Conservation (phyloP, 1,284 basidiomycete genomes). For the Prillingera fragicola region DNA sequence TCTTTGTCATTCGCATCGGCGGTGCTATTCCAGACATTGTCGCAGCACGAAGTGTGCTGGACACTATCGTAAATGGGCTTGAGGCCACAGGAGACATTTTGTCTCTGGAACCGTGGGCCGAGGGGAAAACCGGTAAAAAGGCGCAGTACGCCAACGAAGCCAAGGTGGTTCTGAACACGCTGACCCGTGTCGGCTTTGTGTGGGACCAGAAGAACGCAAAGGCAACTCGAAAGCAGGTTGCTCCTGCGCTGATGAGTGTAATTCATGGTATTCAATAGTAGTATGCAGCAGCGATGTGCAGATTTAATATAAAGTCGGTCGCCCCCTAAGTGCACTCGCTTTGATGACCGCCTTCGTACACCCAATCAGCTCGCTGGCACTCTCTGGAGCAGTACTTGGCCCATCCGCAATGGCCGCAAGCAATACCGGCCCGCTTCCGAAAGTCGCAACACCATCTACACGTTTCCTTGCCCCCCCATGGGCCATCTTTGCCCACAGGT, state of each 20-base stretch:
- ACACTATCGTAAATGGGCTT: slow-evolving; percentile 51
- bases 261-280: no score
- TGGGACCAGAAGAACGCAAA: slow-evolving; percentile 72
- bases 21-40: slow-evolving; percentile 16
- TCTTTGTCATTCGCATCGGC: slow-evolving; percentile 56
- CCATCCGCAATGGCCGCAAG: slow-evolving; percentile 35
- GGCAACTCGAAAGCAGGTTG: slow-evolving; percentile 72
- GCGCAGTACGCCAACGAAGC: slow-evolving; percentile 27
- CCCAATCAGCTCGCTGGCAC: slow-evolving; percentile 43
- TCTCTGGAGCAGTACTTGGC: slow-evolving; percentile 44
- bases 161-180: slow-evolving; percentile 9
- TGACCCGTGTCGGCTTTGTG: slow-evolving; percentile 47
- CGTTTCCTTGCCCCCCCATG: slow-evolving; percentile 32
- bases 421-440: slow-evolving; percentile 16
- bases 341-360: slow-evolving; percentile 31
- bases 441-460: slow-evolving; percentile 45
- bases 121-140: slow-evolving; percentile 18
- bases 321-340: slow-evolving; percentile 24
- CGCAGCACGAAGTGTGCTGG: slow-evolving; percentile 27
- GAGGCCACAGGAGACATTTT: slow-evolving; percentile 54
- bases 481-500: slow-evolving; percentile 12
- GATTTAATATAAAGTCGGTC: no score
- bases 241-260: slow-evolving; percentile 60
- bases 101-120: slow-evolving; percentile 49
- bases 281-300: background rate